These are phyloP conservation scores for Starmera quercuum DNA, from an alignment of 805 yeast species.

Conservation along the genomic window DNA sequence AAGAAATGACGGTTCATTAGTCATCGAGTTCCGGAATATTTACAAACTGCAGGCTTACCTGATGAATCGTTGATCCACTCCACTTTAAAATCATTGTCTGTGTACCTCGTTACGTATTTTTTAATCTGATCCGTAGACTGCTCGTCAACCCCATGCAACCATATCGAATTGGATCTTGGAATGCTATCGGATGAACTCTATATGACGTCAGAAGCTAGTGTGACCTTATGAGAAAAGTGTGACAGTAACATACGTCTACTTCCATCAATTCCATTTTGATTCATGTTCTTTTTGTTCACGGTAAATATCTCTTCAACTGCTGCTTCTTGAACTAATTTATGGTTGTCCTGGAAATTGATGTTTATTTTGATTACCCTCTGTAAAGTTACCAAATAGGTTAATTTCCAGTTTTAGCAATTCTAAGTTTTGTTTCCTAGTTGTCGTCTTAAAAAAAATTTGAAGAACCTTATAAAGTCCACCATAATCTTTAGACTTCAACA, in stretches of 20 bases:
- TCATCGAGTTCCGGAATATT: not conserved
- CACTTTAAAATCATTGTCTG: conserved; percentile 12
- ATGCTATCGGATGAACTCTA: conserved; percentile 3
- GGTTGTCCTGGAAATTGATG: no score
- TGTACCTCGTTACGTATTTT: conserved; percentile 9
- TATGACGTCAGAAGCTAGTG: not conserved
- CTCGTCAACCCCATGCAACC: conserved; percentile 19
- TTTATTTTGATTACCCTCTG: no score
- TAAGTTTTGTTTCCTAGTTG: no score
- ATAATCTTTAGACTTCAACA: conserved; percentile 1
- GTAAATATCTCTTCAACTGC: no score
- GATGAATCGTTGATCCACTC: conserved; percentile 21
- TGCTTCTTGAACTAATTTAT: no score
- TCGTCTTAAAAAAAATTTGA: no score
- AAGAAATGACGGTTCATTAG: conserved; percentile 1
- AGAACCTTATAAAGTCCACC: no score
- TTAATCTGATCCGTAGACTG: conserved; percentile 17
- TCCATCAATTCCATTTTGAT: conserved; percentile 10
- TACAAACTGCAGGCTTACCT: conserved; percentile 6
- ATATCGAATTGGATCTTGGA: conserved; percentile 14
- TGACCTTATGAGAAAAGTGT: not conserved
- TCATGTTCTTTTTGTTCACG: no score
- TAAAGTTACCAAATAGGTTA: no score
- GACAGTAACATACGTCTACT: conserved; percentile 9
- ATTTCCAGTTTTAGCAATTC: no score